Base-by-base conservation (phyloP, 768 basidiomycete species). In the Boletus coccyginus region DNA sequence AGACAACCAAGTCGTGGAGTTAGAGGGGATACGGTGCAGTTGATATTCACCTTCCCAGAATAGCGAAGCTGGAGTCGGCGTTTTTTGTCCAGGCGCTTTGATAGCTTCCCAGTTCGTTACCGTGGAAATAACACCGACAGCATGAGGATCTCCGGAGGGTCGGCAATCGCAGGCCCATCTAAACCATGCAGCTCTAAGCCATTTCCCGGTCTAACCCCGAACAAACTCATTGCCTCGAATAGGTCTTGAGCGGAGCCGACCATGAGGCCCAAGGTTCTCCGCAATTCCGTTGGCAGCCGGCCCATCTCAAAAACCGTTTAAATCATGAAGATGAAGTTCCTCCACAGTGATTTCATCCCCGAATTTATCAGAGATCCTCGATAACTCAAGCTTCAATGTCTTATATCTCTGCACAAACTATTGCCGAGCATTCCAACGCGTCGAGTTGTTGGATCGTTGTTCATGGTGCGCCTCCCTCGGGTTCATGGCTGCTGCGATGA, bases 371-470 rank as follows among this genome's bases (percentile, higher is more conserved):
- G 32, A 33, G 10, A 29, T 38, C 42, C 13, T 33, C 27, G 29
- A 35, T 45, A 31, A 19, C 35, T n/a, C 42, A 9, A 16, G 19
- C 6, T 41, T 12, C 49, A 3, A 66, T 69, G 67, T 62, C 65
- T 27, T 54, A 55, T 19, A 62, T 68, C 43, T 75, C 79, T 45
- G 73, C 77, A 19, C 69, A 77, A 60, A 75, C 78, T 52, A 78
- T 85, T 31, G 78, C 81, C 1, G 58, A 76, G 57, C 81, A 85
- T 61, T 79, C 78, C 60, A 74, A 70, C 38, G 68, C 84, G 19
- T 80, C 86, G 45, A 83, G 79, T 60, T 86, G 86, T 59, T 89
- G 87, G 87, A 87, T 92, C 55, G 88, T 92, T 60, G 85, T 92
- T 1, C 88, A 91, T 60, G 86, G 89, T 85, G 54, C 50, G 75